Evolutionary conservation across 768 basidiomycete genomes (phyloP), one percentile per base, ranked within the genome.

Genomic region (Phallus indusiatus): DNA sequence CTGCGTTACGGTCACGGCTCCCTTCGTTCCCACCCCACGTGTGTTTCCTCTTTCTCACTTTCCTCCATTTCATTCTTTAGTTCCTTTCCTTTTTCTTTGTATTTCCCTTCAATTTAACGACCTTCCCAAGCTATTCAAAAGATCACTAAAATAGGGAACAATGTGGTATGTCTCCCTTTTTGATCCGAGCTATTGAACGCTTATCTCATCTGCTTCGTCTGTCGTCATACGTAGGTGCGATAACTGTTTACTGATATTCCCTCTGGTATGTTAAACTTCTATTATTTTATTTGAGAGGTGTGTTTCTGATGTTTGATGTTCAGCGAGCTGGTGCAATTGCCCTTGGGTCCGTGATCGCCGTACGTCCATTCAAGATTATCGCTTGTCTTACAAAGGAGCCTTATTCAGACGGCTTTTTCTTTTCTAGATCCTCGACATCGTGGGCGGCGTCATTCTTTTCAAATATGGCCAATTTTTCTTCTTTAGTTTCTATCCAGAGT

Each of bases 311-410:
- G 18, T 66, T 61, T 60, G 57, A 62, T 64, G 49, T 63, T 55
- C 67, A 87, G 84, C 78, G 84, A 66, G 81, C 74, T 69, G 85
- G 86, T 65, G 84, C 84, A 55, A 86, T 88, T 66, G 83, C 81
- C 56, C 86, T 82, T 84, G 83, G 75, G 59, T 74, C 81, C 57
- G 63, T 81, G 64, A 80, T 89, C 65, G 74, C 78, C 67, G 86
- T 87, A 72, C 62, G 78, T 71, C 56, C 24, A 14, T 62, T 53
- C 55, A 37, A 12, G 56, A 37, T 34, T 36, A 34, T 11, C 22
- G 8, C 42, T n/a, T 14, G n/a, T 55, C 20, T 14, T 49, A n/a
- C 56, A 18, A n/a, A 50, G 11, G 36, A 54, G 56, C 37, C 7
- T 55, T 59, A 47, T 49, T 48, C 22, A 16, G 9, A 28, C 54